Evolutionary conservation across 148 eudicot species (phyloP), one percentile per base, ranked within the genome.

Genomic region (Rhododendron henanense): DNA sequence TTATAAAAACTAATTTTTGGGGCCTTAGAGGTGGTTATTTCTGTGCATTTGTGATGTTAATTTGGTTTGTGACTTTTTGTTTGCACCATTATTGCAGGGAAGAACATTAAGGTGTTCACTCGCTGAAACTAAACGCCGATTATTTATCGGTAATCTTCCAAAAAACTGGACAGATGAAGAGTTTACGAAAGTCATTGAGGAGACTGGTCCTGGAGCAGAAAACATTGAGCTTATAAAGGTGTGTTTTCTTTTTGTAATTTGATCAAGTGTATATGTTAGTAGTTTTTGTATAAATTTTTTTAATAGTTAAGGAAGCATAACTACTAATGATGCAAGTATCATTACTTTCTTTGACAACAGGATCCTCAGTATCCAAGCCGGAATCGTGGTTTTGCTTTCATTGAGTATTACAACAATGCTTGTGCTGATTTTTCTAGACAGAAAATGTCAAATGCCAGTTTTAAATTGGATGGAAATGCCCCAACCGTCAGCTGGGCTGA

Each of bases 401-500:
- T 97, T 21, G 99, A 97, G 92, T 97, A 94, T 89, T 97, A 92
- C 93, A 97, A 95, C 92, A 95, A 97, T 91, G 97, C 98, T 9
- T 97, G 99, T 89, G 99, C 99, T 83, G 99, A 97, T 87, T 93
- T 92, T 89, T 95, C 98, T 44, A 88, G 96, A 85, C 95, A 93
- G 85, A 92, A 94, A 86, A 93, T 97, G 98, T 90, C 94, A 59
- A 89, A 78, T 85, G 91, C 91, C 33, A 90, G 74, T 83, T 97
- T 97, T 90, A 95, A 93, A 88, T 85, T 97, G 59, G 99, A 97
- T 63, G 99, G 94, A 7, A 95, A 97, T 87, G 84, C 94, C 76
- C 99, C 98, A 83, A 94, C 98, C 41, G 99, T 97, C 53, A 92
- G 94, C 77, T 97, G 99, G 99, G 99, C 99, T 85, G 99, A 97